These are phyloP conservation scores for Diplosphaera chodatii DNA, from an alignment of 139 green algal species.

Conservation along the genomic window DNA sequence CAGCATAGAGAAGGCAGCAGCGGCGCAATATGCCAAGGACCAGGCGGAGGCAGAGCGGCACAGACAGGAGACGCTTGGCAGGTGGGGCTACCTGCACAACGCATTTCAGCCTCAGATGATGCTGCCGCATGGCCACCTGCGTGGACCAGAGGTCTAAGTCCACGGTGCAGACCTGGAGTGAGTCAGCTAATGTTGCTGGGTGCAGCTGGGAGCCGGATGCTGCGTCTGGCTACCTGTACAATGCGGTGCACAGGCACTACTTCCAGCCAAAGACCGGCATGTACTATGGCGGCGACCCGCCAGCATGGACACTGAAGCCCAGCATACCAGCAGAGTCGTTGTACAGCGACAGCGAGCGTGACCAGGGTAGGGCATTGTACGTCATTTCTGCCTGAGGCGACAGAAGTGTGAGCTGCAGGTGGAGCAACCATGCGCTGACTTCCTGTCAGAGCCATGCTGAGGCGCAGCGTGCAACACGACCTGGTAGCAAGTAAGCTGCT, in stretches of 20 bases:
- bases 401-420: too few relatives aligned
- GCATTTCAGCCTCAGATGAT: too few relatives aligned
- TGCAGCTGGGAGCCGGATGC: slow-evolving; percentile 20
- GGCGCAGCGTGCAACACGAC: too few relatives aligned
- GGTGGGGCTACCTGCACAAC: too few relatives aligned
- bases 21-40: slow-evolving; percentile 26
- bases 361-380: slow-evolving; percentile 1
- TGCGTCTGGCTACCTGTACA: slow-evolving; percentile 59
- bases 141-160: too few relatives aligned
- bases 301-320: slow-evolving; percentile 52
- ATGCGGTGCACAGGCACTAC: slow-evolving; percentile 55
- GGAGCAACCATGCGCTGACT: too few relatives aligned
- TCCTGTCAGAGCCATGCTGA: too few relatives aligned
- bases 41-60: slow-evolving; percentile 3
- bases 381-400: too few relatives aligned
- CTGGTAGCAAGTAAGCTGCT: too few relatives aligned
- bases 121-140: too few relatives aligned
- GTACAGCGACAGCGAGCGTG: slow-evolving; percentile 23
- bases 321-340: slow-evolving; percentile 41
- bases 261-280: slow-evolving; percentile 55
- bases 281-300: slow-evolving; percentile 75
- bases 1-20: slow-evolving; percentile 30
- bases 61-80: slow-evolving; percentile 11
- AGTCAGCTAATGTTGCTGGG: too few relatives aligned
- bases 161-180: too few relatives aligned